Evolutionary conservation across 352 stramenopile species (phyloP), one percentile per base, ranked within the genome.

Genomic region (Globisporangium mamillatum): DNA sequence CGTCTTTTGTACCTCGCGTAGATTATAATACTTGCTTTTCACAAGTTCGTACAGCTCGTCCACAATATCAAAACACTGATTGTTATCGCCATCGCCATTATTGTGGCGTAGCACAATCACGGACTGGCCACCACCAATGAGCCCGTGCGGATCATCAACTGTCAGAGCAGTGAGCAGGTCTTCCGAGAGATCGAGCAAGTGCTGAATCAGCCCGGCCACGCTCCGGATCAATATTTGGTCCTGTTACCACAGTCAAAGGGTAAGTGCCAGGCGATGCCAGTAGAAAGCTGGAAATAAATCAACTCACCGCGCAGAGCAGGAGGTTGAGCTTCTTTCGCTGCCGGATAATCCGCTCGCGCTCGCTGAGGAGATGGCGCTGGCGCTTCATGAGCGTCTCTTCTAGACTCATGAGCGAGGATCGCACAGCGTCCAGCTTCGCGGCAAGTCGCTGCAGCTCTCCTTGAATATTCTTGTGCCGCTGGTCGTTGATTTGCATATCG

Each of bases 241-340:
- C 69, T 77, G 50, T 24, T 27, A 36, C 16, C 32, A 64, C 38
- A 29, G 1, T 20, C 46, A 29, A 27, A 32, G 25, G 16, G 18
- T 54, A 55, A 66, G 32, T 18, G 5, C 32, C 32, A 38, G 32
- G 32, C 7, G 32, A 12, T 38, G 7, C 32, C 32, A 38, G 32
- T 38, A 38, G 32, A 38, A 38, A 38, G 32, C 32, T 38, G 12
- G 6, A 38, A 38, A 38, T 38, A 7, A 3, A 38, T 38, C 1
- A 22, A 64, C 61, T 29, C 61, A 81, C 76, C 18, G 80, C 72
- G 8, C 76, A 76, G 6, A 88, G 67, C 18, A 86, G 62, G 22
- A 76, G 36, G 29, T 86, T 88, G 59, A 88, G 69, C 12, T 76
- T 77, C 63, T 86, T 86, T 14, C 80, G 78, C 54, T 84, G 74